phyloP scores from a whole-genome alignment of 495 filamentous ascomycete genomes.

The Pseudotulostoma volvatum region DNA sequence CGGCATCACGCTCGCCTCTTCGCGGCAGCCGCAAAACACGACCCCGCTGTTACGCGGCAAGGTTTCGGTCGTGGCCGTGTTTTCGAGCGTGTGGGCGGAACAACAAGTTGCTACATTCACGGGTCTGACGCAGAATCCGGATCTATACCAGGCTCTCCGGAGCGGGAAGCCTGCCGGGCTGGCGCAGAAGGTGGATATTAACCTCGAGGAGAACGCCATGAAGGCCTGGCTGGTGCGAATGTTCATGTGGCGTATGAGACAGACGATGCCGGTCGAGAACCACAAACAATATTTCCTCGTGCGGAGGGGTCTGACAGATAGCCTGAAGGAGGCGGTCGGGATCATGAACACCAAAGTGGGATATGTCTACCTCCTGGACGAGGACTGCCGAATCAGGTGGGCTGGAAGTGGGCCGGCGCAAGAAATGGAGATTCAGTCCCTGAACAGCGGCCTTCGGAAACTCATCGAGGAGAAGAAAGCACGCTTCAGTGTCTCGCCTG shows the following conservation, averaged over 20 bases:
- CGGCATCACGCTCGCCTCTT: slow-evolving; percentile 51
- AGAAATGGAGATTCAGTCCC: slow-evolving; percentile 47
- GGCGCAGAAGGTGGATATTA: slow-evolving; percentile 68
- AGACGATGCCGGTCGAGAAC: slow-evolving; percentile 36
- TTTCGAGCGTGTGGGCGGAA: slow-evolving; percentile 71
- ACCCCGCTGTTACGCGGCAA: slow-evolving; percentile 52
- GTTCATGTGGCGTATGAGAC: slow-evolving; percentile 48
- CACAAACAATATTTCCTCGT: slow-evolving; percentile 72
- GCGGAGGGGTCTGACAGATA: slow-evolving; percentile 53
- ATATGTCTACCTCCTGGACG: slow-evolving; percentile 85
- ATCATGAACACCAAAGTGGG: slow-evolving; percentile 79
- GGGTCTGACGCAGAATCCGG: slow-evolving; percentile 44
- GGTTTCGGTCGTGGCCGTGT: slow-evolving; percentile 64
- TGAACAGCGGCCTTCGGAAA: slow-evolving; percentile 52
- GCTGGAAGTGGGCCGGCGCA: slow-evolving; percentile 71
- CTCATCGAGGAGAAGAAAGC: slow-evolving; percentile 43
- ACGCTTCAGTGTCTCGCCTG: neutral
- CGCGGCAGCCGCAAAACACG: slow-evolving; percentile 42
- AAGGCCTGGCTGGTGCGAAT: slow-evolving; percentile 58
- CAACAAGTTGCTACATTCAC: slow-evolving; percentile 60
- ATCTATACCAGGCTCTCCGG: slow-evolving; percentile 30
- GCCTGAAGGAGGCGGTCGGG: slow-evolving; percentile 61
- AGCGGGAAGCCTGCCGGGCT: slow-evolving; percentile 13
- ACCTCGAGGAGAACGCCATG: slow-evolving; percentile 64
- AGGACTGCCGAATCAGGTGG: slow-evolving; percentile 81